These are phyloP conservation scores for Yamadazyma trypodendri DNA, from an alignment of 1,139 yeast genomes.

Conservation along the genomic window DNA sequence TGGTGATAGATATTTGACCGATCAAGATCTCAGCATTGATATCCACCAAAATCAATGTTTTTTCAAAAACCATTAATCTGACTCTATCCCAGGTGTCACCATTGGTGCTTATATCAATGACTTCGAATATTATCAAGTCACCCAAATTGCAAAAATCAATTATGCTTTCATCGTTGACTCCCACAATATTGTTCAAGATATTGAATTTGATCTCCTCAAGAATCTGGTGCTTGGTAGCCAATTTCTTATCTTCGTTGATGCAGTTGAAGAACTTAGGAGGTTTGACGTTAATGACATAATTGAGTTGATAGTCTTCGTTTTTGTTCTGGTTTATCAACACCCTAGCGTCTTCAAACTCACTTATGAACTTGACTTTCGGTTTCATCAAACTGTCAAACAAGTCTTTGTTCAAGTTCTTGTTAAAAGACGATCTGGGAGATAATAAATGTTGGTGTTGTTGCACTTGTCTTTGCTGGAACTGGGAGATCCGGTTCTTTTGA, in stretches of 20 bases:
- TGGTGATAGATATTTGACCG: conserved; percentile 26
- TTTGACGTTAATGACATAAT: conserved; percentile 24
- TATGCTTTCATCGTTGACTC: conserved; percentile 13
- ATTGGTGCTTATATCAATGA: conserved; percentile 37
- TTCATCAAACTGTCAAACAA: conserved; percentile 19
- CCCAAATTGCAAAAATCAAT: conserved; percentile 17
- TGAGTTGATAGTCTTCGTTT: conserved; percentile 17
- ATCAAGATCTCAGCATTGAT: conserved; percentile 27
- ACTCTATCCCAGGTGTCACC: conserved; percentile 37
- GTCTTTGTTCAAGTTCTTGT: conserved; percentile 18
- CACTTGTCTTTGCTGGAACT: conserved; percentile 1
- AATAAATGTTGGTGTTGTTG: conserved; percentile 15
- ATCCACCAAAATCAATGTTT: conserved; percentile 36
- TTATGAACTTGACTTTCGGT: conserved; percentile 20
- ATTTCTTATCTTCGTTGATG: conserved; percentile 15
- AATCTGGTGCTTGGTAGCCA: conserved; percentile 16
- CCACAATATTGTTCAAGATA: conserved; percentile 15
- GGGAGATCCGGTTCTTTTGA: conserved; percentile 1
- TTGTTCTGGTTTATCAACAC: conserved; percentile 5
- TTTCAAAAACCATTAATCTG: conserved; percentile 40
- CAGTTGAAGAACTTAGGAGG: conserved; percentile 24
- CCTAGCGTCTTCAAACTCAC: conserved; percentile 15
- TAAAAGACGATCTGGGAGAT: conserved; percentile 17
- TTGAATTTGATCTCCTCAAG: conserved; percentile 16
- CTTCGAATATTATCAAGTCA: conserved; percentile 39